Evolutionary conservation across 306 rosid genomes (phyloP), one percentile per base, ranked within the genome.

Genomic region (Astragalus membranaceus): DNA sequence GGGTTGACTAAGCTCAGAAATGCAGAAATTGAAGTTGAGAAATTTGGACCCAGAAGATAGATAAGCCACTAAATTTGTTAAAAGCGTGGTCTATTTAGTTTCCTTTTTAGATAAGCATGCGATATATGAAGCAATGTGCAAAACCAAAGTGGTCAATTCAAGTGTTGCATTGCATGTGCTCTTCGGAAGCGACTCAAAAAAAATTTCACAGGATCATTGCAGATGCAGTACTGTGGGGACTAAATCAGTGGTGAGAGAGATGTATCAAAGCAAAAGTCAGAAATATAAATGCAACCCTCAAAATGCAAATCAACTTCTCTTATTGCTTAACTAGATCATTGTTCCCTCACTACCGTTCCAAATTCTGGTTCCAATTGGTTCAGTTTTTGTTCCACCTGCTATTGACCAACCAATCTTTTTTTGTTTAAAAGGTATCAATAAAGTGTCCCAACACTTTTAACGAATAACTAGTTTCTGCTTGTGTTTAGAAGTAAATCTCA

Each of bases 301-400:
- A 75, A 78, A 71, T 67, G 69, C 71, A 79, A 79, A 42, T 73
- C 57, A 14, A 64, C 64, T 63, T 5, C 53, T 30, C 39, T 46
- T 33, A 29, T 20, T 61, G 68, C 23, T 6, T 10, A 43, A 51
- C 58, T 39, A 10, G 52, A 75, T 58, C 55, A 52, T 57, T 48
- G 56, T 42, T 51, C 53, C 59, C 13, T 39, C 30, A 75, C 73
- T 62, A 26, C 10, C n/a, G 55, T 12, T 13, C 10, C 66, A 63
- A 48, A 43, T 70, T 80, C 35, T 70, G 23, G 41, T 73, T 70
- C n/a, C 58, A 48, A 12, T 51, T 52, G 58, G 48, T 49, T 55
- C 3, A 13, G 6, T 10, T 26, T 72, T 15, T 10, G 5, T 26
- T 29, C 41, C 10, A 17, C n/a, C 26, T 61, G 9, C 48, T 68